Conservation (phyloP, 1,284 basidiomycete species). For the Stygiomarasmius scandens region DNA sequence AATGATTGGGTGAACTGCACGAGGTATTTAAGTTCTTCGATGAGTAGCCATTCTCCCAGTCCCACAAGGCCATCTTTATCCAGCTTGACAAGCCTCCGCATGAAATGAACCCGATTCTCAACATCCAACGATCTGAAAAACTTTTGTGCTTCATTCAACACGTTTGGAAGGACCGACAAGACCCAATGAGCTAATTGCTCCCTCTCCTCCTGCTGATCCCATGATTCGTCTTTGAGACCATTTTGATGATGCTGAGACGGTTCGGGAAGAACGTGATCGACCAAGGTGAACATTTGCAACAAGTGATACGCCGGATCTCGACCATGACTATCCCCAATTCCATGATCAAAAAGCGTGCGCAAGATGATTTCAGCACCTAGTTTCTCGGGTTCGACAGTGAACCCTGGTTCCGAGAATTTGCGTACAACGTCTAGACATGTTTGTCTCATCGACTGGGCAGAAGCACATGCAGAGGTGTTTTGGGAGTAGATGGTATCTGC, state of each 20-base stretch:
- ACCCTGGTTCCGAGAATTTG: slow-evolving; percentile 38
- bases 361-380: slow-evolving; percentile 52
- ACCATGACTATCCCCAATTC: slow-evolving; percentile 32
- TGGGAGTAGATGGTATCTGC: slow-evolving; percentile 47
- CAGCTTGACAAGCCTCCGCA: slow-evolving; percentile 57
- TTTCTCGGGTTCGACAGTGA: slow-evolving; percentile 36
- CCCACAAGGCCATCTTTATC: slow-evolving; percentile 57
- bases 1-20: slow-evolving; percentile 39
- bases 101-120: slow-evolving; percentile 53
- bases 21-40: slow-evolving; percentile 58
- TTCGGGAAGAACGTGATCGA: slow-evolving; percentile 60
- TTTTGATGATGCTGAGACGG: slow-evolving; percentile 3
- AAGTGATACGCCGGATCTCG: slow-evolving; percentile 60
- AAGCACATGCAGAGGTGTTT: slow-evolving; percentile 38
- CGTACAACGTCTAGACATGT: slow-evolving; percentile 54
- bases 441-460: slow-evolving; percentile 47
- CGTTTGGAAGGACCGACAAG: slow-evolving; percentile 54
- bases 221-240: neutral
- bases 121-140: slow-evolving; percentile 62
- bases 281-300: slow-evolving; percentile 54
- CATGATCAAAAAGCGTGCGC: slow-evolving; percentile 54
- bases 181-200: slow-evolving; percentile 46
- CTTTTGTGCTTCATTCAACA: slow-evolving; percentile 52
- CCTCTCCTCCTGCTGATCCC: neutral
- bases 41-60: slow-evolving; percentile 71